Base-by-base conservation (phyloP, 345 rosid species). In the Aquilaria sinensis region DNA sequence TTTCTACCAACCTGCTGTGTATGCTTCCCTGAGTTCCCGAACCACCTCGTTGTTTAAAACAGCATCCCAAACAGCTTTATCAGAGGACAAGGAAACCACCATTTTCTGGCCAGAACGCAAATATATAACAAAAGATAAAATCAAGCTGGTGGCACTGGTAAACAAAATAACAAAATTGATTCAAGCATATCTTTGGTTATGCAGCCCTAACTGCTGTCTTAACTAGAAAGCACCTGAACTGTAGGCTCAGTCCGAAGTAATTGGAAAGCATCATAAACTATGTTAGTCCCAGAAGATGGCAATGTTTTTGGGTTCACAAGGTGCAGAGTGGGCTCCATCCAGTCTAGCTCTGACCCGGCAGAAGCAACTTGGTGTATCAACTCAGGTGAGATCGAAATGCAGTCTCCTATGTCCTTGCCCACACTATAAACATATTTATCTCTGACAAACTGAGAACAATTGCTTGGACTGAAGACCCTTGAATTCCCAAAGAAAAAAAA, bases 51-150 rank as follows among this genome's bases (percentile, higher is more conserved):
- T 88, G 51, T 74, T 88, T 77, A 88, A 67, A 70, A 93, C 94
- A 41, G 97, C 98, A 74, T 85, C 77, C 96, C 97, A 90, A 15
- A 93, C 96, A 74, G 87, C 84, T 69, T 50, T 75, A 58, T 93
- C 98, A 7, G 97, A 86, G 56, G 96, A 76, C 65, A 93, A 60
- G 3, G 98, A 88, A 65, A 81, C 47, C 33, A 93, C 98, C 95
- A 88, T 93, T 74, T 68, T 83, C 97, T 90, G 84, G 70, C 67
- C 7, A 50, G 56, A 50, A 52, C 29, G 58, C 43, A 37, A 37
- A 9, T 37, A 37, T 37, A 37, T 37, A 37, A 37, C 31, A 2
- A 50, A 61, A 61, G 15, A 34, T 29, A 14, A 10, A 6, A 37
- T 1, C 45, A 9, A 15, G 10, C 4, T 3, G 16, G 53, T n/a